Evolutionary conservation across 805 yeast genomes (phyloP).

Genomic region (Wickerhamiella brachini): DNA sequence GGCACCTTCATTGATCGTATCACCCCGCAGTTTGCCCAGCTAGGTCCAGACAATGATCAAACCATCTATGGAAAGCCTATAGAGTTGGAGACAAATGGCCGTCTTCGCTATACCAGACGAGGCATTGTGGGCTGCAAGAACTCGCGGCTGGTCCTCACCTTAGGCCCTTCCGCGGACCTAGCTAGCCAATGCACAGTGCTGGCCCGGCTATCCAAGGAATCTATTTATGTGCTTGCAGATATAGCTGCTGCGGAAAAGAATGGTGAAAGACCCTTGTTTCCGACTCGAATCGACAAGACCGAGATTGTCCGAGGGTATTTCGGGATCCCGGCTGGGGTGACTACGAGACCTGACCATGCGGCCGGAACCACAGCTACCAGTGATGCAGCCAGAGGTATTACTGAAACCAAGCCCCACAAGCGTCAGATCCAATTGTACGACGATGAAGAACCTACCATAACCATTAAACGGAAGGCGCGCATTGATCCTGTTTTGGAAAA

Average conservation of each 20-base stretch:
- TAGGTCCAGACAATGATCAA: conserved; percentile 24
- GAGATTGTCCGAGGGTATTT: conserved; percentile 38
- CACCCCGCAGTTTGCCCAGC: conserved; percentile 26
- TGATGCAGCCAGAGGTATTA: too few species aligned
- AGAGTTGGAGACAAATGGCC: conserved; percentile 35
- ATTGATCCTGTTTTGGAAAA: background rate
- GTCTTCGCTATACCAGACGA: conserved; percentile 37
- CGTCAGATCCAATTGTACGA: conserved; percentile 22
- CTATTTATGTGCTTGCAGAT: conserved; percentile 26
- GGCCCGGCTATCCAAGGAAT: conserved; percentile 46
- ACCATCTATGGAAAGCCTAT: conserved; percentile 19
- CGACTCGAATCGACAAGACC: conserved; percentile 31
- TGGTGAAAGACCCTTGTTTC: conserved; percentile 36
- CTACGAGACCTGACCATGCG: background rate
- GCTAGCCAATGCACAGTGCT: conserved; percentile 34
- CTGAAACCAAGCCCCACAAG: conserved; percentile 1
- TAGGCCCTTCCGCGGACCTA: conserved; percentile 33
- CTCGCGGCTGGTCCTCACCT: conserved; percentile 37
- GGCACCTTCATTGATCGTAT: conserved; percentile 32
- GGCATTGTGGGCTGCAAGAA: conserved; percentile 41
- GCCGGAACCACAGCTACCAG: too few species aligned
- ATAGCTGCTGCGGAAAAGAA: conserved; percentile 37
- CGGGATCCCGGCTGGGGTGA: conserved; percentile 25
- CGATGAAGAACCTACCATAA: conserved; percentile 20
- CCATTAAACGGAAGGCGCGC: background rate